Percentiles rank a stretch among this genome's conserved stretches.
Conservation (phyloP, 1,284 basidiomycete genomes). For the Vanrija humicola region DNA sequence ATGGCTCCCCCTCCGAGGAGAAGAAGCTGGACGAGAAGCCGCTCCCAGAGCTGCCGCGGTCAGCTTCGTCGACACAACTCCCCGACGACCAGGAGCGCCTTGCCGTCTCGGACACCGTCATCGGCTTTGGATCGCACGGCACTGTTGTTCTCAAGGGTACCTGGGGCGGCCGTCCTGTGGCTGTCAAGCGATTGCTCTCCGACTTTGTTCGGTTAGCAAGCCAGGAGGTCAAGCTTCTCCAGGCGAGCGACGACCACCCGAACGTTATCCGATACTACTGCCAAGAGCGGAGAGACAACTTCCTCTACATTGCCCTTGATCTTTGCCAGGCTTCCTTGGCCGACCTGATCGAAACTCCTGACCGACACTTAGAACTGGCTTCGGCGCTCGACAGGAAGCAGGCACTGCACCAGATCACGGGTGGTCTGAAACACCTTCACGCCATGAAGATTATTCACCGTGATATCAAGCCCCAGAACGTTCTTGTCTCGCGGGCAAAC, state of each 20-base stretch:
- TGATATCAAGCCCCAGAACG: conserved; percentile 98
- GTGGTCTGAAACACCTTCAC: conserved; percentile 85
- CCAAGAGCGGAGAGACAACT: conserved; percentile 87
- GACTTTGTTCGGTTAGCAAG: conserved; percentile 94
- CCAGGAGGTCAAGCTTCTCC: conserved; percentile 88
- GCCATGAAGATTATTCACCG: conserved; percentile 94
- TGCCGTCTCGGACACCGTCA: conserved; percentile 69
- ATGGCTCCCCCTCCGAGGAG: conserved; percentile 9
- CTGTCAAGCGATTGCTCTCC: conserved; percentile 89
- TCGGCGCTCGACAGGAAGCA: conserved; percentile 83
- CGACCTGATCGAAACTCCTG: conserved; percentile 82
- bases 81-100: conserved; percentile 49
- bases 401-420: conserved; percentile 80
- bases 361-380: conserved; percentile 57
- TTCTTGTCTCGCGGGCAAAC: conserved; percentile 75
- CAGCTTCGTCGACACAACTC: conserved; percentile 30
- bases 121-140: conserved; percentile 92
- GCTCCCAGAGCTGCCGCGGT: conserved; percentile 38
- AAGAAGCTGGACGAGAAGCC: conserved; percentile 27
- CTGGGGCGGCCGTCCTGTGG: conserved; percentile 91
- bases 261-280: conserved; percentile 99
- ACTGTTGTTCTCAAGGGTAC: conserved; percentile 92
- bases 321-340: conserved; percentile 91
- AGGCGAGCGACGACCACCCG: conserved; percentile 95
- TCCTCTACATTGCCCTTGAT: conserved; percentile 96